Percentiles rank a stretch among this genome's conserved stretches.
phyloP scores from a whole-genome alignment of 805 yeast genomes.

The Ogataea thermomethanolica region DNA sequence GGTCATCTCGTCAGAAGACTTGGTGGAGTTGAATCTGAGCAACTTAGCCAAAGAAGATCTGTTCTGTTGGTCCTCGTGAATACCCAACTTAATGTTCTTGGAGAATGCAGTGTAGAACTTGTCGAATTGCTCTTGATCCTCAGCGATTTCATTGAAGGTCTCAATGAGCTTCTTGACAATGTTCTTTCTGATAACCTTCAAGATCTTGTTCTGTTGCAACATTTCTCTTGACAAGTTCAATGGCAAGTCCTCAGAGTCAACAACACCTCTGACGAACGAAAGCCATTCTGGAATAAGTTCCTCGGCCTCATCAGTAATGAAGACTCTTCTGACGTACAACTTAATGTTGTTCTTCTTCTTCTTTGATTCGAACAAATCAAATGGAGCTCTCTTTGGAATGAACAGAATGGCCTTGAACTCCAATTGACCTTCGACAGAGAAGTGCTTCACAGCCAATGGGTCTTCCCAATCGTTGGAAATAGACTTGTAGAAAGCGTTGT shows the following conservation, averaged over 20 bases:
- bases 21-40: conserved; percentile 95
- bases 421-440: conserved; percentile 99
- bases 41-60: conserved; percentile 93
- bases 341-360: conserved; percentile 99
- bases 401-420: conserved; percentile 98
- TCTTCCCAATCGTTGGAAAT: conserved; percentile 99
- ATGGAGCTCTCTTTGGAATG: conserved; percentile 99
- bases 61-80: conserved; percentile 98
- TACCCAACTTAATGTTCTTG: conserved; percentile 97
- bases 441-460: conserved; percentile 98
- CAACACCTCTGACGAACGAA: conserved; percentile 97
- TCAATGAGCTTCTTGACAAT: conserved; percentile 97
- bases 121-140: conserved; percentile 97
- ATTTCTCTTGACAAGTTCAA: conserved; percentile 99
- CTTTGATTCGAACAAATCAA: conserved; percentile 95
- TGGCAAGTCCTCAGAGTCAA: conserved; percentile 99
- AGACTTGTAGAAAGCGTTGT: conserved; percentile 98
- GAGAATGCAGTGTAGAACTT: conserved; percentile 97
- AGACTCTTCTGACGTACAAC: conserved; percentile 98
- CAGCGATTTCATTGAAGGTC: conserved; percentile 98
- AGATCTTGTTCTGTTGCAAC: conserved; percentile 99
- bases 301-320: conserved; percentile 99
- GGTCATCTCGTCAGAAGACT: conserved; percentile 89
- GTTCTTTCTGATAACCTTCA: conserved; percentile 99
- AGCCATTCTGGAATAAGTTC: conserved; percentile 99